Base-by-base conservation (phyloP, 2,329 filamentous ascomycete species). In the Capronia coronata region DNA sequence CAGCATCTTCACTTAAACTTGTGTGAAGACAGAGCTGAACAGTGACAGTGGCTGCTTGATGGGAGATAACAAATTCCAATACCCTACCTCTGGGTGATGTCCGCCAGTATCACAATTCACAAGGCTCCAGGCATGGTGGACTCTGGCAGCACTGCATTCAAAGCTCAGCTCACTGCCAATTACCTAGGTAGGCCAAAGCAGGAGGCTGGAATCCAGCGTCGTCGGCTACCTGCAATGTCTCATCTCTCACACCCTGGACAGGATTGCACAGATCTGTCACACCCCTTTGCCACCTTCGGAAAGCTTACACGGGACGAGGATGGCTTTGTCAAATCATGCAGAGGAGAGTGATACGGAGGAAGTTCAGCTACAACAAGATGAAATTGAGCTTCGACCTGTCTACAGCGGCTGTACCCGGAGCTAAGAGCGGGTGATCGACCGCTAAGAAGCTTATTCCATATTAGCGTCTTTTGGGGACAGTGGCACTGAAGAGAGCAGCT, bases 141-240 rank as follows among this genome's bases (percentile, higher is more conserved):
- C 18, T 40, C 40, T 46, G n/a, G 46, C 25, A 25, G 18, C 37
- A 16, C 22, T 48, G n/a, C n/a, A n/a, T n/a, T n/a, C n/a, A n/a
- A n/a, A n/a, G n/a, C n/a, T n/a, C n/a, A n/a, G n/a, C n/a, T n/a
- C n/a, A n/a, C n/a, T n/a, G n/a, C n/a, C n/a, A n/a, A n/a, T n/a
- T n/a, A n/a, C n/a, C n/a, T n/a, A n/a, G n/a, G n/a, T n/a, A n/a
- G n/a, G n/a, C n/a, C n/a, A n/a, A n/a, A n/a, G 42, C 39, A 39
- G 46, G 49, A 48, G 53, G 53, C 46, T 50, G 53, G 49, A 43
- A 23, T 19, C 34, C 43, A 35, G 37, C 35, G 22, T 55, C 53
- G 53, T 55, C 53, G 53, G 53, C 53, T 55, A 55, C 29, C 49
- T 55, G 53, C 53, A 52, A 52, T 22, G 35, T 47, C 53, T 49